phyloP scores from a whole-genome alignment of 2,329 filamentous ascomycete species.

The Fusarium albidum region DNA sequence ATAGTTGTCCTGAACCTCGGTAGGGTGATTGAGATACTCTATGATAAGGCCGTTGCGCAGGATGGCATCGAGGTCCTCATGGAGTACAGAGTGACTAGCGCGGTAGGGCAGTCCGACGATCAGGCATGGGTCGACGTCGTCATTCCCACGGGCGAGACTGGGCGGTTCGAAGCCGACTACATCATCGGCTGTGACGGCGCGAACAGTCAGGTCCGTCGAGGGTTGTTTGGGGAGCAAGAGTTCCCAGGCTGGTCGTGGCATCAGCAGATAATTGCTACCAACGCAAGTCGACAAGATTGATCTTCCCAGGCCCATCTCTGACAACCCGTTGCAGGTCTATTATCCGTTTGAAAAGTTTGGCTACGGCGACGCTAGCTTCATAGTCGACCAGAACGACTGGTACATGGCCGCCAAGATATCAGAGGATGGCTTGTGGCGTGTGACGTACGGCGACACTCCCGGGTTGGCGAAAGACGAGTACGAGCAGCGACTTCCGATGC shows the following conservation, averaged over 20 bases:
- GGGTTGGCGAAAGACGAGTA: no score
- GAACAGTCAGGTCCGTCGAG: not conserved
- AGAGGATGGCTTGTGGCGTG: no score
- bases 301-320: no score
- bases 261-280: not conserved
- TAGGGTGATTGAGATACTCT: not conserved
- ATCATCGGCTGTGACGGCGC: slow-evolving; percentile 3
- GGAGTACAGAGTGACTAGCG: not conserved
- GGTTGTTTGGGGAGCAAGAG: not conserved
- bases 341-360: no score
- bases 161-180: not conserved
- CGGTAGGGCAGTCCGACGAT: not conserved
- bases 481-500: no score
- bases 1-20: not conserved
- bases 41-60: not conserved
- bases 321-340: no score
- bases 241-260: slow-evolving; percentile 5
- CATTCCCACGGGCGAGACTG: not conserved
- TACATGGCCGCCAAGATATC: no score
- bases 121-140: not conserved
- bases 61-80: not conserved
- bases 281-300: no score
- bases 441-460: no score
- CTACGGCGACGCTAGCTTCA: no score
- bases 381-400: no score